phyloP scores from a whole-genome alignment of 2,329 filamentous ascomycete genomes.

The Fonsecaea multimorphosa region DNA sequence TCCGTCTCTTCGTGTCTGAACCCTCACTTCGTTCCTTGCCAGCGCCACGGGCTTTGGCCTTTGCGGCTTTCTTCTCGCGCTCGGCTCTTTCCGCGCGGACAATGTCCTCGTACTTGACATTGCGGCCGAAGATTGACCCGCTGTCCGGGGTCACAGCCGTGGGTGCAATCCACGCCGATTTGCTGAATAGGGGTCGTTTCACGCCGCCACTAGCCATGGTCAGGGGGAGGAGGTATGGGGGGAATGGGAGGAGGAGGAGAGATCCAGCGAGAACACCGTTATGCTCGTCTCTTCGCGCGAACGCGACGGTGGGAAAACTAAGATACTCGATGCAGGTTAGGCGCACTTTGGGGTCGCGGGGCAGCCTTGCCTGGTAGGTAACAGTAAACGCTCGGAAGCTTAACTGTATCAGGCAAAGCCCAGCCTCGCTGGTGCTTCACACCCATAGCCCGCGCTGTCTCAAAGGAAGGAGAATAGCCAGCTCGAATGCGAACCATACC shows the following conservation, averaged over 20 bases:
- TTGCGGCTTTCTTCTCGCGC: conserved; percentile 43
- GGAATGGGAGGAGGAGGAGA: conserved; percentile 17
- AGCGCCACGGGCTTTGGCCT: conserved; percentile 38
- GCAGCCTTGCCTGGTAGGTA: conserved; percentile 9
- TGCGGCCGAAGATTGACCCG: conserved; percentile 57
- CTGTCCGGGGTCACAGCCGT: conserved; percentile 26
- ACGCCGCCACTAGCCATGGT: conserved; percentile 22
- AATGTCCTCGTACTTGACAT: conserved; percentile 55
- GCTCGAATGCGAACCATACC: too few relatives aligned
- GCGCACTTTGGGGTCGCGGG: not conserved
- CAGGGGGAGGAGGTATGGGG: conserved; percentile 29
- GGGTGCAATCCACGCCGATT: conserved; percentile 55
- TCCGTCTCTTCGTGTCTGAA: conserved; percentile 44
- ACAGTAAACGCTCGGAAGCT: not conserved
- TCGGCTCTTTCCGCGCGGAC: conserved; percentile 50
- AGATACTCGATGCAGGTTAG: too few relatives aligned
- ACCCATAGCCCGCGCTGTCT: too few relatives aligned
- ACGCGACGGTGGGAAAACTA: not conserved
- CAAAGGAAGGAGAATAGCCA: not conserved
- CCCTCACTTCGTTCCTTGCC: conserved; percentile 35
- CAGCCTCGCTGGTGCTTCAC: not conserved
- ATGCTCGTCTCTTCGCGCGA: too few relatives aligned
- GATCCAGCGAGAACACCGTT: too few relatives aligned
- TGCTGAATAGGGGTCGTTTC: conserved; percentile 62
- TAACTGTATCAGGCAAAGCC: conserved; percentile 2